A percentile compares a stretch with the other conserved stretches of the same genome.
These are phyloP conservation scores for Daedaleopsis sinensis DNA, from an alignment of 768 basidiomycete genomes.

Conservation along the genomic window DNA sequence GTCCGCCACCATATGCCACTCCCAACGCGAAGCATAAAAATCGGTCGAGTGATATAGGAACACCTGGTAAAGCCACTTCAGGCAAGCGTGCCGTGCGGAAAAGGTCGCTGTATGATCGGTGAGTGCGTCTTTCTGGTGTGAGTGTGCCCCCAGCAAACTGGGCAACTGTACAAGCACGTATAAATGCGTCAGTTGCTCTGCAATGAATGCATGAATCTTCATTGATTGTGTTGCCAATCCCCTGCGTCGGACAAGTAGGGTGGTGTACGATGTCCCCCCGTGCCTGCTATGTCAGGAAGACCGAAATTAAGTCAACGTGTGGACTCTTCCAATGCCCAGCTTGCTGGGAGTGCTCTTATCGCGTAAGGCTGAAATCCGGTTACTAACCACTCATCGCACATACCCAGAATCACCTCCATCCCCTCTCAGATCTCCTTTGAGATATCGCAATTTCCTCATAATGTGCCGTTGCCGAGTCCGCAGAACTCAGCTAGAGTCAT, in stretches of 20 bases:
- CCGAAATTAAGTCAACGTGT: not conserved
- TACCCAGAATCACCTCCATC: constrained; percentile 56
- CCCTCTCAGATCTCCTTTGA: constrained; percentile 78
- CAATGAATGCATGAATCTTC: not conserved
- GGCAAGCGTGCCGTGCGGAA: constrained; percentile 64
- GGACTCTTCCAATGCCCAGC: not conserved
- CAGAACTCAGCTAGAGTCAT: constrained; percentile 67
- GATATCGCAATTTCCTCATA: constrained; percentile 81
- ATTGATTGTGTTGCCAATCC: not conserved
- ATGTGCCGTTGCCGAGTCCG: constrained; percentile 71
- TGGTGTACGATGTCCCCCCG: too few species aligned
- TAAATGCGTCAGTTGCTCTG: not conserved
- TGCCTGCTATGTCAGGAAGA: too few species aligned
- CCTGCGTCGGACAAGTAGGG: too few species aligned
- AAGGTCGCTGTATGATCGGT: constrained; percentile 69
- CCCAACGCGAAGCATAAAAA: constrained; percentile 48
- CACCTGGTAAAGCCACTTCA: constrained; percentile 37
- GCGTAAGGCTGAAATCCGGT: not conserved
- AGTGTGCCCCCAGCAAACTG: not conserved
- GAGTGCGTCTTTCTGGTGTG: constrained; percentile 3
- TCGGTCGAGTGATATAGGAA: constrained; percentile 23
- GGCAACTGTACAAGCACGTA: not conserved
- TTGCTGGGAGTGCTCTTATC: not conserved
- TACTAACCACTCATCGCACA: not conserved
- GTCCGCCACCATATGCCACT: constrained; percentile 73